phyloP scores from a whole-genome alignment of 306 rosid species.

The Carpinus viminea region DNA sequence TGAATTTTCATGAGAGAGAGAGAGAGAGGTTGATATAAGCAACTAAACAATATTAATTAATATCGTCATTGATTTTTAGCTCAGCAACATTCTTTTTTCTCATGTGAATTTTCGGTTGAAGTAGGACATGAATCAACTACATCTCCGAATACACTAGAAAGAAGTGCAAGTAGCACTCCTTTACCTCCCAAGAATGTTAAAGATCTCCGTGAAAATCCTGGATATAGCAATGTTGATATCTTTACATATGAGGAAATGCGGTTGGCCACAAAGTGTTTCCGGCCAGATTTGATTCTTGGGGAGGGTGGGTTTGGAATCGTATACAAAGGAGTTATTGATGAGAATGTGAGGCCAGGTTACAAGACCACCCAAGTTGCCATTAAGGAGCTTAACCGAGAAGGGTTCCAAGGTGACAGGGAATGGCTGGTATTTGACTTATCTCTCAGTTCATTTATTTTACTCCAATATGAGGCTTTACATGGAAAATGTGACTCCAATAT shows the following conservation, averaged over 20 bases:
- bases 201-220: constrained; percentile 73
- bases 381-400: constrained; percentile 95
- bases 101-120: constrained; percentile 21
- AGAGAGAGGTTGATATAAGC: background rate
- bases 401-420: constrained; percentile 98
- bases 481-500: background rate
- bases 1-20: background rate
- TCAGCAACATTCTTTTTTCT: background rate
- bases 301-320: constrained; percentile 99
- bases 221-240: constrained; percentile 64
- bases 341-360: constrained; percentile 63
- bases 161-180: constrained; percentile 25
- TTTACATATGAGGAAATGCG: constrained; percentile 74
- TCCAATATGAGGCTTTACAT: constrained; percentile 7
- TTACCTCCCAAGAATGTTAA: constrained; percentile 57
- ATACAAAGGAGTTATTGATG: constrained; percentile 83
- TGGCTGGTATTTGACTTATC: constrained; percentile 69
- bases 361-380: constrained; percentile 71
- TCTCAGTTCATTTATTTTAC: constrained; percentile 12
- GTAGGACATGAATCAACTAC: constrained; percentile 42
- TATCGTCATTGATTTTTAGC: background rate
- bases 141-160: constrained; percentile 18
- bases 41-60: background rate
- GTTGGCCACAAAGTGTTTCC: constrained; percentile 72
- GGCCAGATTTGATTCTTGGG: constrained; percentile 83